Evolutionary conservation across 805 yeast genomes (phyloP).

Genomic region (Komagataella phaffii): DNA sequence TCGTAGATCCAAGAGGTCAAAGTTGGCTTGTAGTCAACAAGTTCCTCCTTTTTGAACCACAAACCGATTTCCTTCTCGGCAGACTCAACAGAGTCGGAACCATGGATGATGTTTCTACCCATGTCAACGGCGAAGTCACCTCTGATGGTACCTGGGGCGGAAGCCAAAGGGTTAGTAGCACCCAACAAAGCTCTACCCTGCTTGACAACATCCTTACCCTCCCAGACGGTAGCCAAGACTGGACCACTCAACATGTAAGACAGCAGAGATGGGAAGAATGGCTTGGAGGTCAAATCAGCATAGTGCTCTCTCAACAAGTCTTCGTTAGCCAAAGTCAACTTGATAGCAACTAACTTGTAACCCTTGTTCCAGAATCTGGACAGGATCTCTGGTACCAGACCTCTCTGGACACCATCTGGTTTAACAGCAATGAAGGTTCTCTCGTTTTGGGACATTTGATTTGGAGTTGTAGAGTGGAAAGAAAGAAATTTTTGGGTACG

Average conservation of each 20-base stretch:
- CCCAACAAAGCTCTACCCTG: slow-evolving; percentile 97
- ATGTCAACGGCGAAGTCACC: slow-evolving; percentile 97
- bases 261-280: slow-evolving; percentile 95
- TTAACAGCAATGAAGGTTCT: slow-evolving; percentile 88
- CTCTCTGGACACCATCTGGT: slow-evolving; percentile 99
- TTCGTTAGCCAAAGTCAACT: slow-evolving; percentile 82
- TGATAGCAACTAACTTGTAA: slow-evolving; percentile 92
- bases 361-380: slow-evolving; percentile 96
- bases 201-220: slow-evolving; percentile 98
- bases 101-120: slow-evolving; percentile 99
- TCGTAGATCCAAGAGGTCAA: slow-evolving; percentile 88
- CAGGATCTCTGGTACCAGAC: slow-evolving; percentile 79
- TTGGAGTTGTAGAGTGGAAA: neutral
- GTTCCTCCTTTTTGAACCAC: slow-evolving; percentile 98
- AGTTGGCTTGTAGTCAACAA: slow-evolving; percentile 83
- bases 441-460: slow-evolving; percentile 46
- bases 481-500: neutral
- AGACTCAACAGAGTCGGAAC: slow-evolving; percentile 97
- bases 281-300: slow-evolving; percentile 88
- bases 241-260: slow-evolving; percentile 98
- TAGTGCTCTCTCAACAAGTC: slow-evolving; percentile 84
- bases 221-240: slow-evolving; percentile 98
- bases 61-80: slow-evolving; percentile 92
- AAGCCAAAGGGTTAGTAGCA: slow-evolving; percentile 95
- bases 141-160: slow-evolving; percentile 99